Percentiles rank a stretch among this genome's conserved stretches.
phyloP scores from a whole-genome alignment of 768 basidiomycete species.

The Candolleomyces eurysporus region DNA sequence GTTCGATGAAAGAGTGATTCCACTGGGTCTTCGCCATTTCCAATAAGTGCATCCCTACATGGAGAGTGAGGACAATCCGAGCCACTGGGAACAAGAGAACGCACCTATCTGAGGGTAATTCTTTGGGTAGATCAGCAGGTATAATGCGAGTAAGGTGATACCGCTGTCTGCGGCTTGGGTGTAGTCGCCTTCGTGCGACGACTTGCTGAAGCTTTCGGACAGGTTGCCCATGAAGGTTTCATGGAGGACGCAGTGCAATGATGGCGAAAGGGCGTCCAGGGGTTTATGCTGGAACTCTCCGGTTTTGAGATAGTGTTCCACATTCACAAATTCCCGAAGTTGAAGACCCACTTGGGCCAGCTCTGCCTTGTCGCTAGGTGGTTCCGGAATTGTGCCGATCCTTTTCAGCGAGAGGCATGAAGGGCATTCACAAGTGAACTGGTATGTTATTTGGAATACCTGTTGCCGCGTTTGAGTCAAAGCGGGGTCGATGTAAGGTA shows the following conservation, averaged over 20 bases:
- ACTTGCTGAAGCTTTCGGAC: slow-evolving; percentile 61
- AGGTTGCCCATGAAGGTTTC: slow-evolving; percentile 57
- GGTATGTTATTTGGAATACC: slow-evolving; percentile 61
- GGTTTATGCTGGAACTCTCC: slow-evolving; percentile 26
- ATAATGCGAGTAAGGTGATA: slow-evolving; percentile 59
- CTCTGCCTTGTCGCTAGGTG: slow-evolving; percentile 33
- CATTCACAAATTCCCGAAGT: slow-evolving; percentile 39
- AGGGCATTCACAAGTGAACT: slow-evolving; percentile 61
- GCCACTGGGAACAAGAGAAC: slow-evolving; percentile 11
- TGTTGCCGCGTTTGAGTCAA: slow-evolving; percentile 58
- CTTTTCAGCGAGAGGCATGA: slow-evolving; percentile 50
- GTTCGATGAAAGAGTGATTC: slow-evolving; percentile 39
- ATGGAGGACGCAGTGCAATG: slow-evolving; percentile 44
- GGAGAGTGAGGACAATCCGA: background rate
- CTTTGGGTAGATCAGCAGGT: slow-evolving; percentile 66
- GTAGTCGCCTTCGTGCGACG: slow-evolving; percentile 68
- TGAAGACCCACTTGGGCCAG: slow-evolving; percentile 25
- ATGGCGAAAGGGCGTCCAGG: slow-evolving; percentile 36
- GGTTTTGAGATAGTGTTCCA: slow-evolving; percentile 20
- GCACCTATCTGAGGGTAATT: slow-evolving; percentile 84
- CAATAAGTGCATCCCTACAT: slow-evolving; percentile 69
- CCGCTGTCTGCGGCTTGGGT: slow-evolving; percentile 53
- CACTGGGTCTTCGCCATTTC: slow-evolving; percentile 78
- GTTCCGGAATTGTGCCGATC: slow-evolving; percentile 35
- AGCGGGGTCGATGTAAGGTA: slow-evolving; percentile 80